Conservation (phyloP, 2,329 filamentous ascomycete species). For the Emmonsiellopsis sp. region DNA sequence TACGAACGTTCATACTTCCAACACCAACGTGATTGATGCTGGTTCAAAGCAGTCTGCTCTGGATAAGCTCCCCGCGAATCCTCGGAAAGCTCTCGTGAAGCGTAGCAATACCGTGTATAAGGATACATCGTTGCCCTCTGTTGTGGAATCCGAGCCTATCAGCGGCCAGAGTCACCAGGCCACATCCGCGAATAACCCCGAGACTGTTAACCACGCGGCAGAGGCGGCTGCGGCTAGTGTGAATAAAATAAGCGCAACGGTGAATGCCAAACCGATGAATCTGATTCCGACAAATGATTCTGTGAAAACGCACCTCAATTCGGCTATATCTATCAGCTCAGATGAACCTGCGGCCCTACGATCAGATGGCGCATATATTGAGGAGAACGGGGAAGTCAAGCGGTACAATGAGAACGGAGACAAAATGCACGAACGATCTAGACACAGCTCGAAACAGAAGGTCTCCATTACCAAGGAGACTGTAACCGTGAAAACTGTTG, state of each 20-base stretch:
- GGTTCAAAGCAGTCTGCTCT: conserved; percentile 18
- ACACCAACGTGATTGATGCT: conserved; percentile 22
- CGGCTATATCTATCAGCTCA: not conserved
- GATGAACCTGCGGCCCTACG: conserved; percentile 15
- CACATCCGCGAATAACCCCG: conserved; percentile 5
- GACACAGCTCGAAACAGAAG: not conserved
- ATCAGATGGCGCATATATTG: conserved; percentile 20
- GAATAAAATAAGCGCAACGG: not conserved
- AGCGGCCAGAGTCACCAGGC: conserved; percentile 21
- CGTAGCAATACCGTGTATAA: conserved; percentile 47
- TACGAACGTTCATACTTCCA: conserved; percentile 24
- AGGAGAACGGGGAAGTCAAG: conserved; percentile 18
- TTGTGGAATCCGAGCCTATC: conserved; percentile 22
- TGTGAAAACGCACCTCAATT: conserved; percentile 6
- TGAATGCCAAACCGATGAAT: conserved; percentile 4
- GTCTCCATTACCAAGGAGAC: not conserved
- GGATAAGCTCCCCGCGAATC: conserved; percentile 18
- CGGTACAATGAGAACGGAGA: conserved; percentile 3
- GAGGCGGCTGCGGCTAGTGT: not conserved
- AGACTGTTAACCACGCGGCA: not conserved
- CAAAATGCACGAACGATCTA: not conserved
- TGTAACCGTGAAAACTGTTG: not conserved
- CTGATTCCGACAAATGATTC: conserved; percentile 4
- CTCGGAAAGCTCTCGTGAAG: conserved; percentile 42
- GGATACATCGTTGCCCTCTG: conserved; percentile 31